phyloP scores from a whole-genome alignment of 176 grass and related monocot genomes.

The Cymbopogon citratus region DNA sequence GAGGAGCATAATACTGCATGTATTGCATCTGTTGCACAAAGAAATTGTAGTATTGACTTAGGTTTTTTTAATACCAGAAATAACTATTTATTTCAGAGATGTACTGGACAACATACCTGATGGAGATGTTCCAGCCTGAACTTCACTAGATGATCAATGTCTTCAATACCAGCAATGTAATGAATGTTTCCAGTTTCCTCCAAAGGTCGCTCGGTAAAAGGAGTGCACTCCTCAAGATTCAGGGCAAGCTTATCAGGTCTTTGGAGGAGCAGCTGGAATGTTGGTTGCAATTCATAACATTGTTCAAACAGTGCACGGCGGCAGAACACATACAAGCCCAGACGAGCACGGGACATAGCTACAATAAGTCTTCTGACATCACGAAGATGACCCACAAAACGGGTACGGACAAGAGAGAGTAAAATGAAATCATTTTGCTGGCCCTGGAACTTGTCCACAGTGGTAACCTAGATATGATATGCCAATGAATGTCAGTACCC shows the following conservation, averaged over 20 bases:
- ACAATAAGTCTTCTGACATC: slow-evolving; percentile 94
- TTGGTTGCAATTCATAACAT: slow-evolving; percentile 96
- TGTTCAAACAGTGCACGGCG: slow-evolving; percentile 78
- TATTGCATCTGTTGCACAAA: slow-evolving; percentile 63
- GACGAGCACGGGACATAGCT: slow-evolving; percentile 87
- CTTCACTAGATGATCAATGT: slow-evolving; percentile 78
- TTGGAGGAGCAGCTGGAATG: slow-evolving; percentile 75
- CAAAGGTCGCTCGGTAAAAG: slow-evolving; percentile 67
- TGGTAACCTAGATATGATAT: slow-evolving; percentile 55
- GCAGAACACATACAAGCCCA: slow-evolving; percentile 93
- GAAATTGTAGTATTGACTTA: neutral
- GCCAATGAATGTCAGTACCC: slow-evolving; percentile 18
- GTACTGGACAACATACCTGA: slow-evolving; percentile 41
- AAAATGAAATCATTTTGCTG: slow-evolving; percentile 99
- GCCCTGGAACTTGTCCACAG: slow-evolving; percentile 98
- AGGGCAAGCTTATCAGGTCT: slow-evolving; percentile 77
- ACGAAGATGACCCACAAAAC: slow-evolving; percentile 94
- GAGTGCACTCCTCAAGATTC: slow-evolving; percentile 78
- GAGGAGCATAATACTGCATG: slow-evolving; percentile 52
- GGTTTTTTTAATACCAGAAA: neutral
- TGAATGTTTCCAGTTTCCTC: slow-evolving; percentile 57
- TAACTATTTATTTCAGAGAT: neutral
- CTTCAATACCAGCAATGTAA: slow-evolving; percentile 59
- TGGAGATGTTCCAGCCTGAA: slow-evolving; percentile 84
- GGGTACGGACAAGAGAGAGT: slow-evolving; percentile 83